Evolutionary conservation across 176 grass and related monocot genomes (phyloP), one percentile per base, ranked within the genome.

Genomic region (Eragrostis nindensis): DNA sequence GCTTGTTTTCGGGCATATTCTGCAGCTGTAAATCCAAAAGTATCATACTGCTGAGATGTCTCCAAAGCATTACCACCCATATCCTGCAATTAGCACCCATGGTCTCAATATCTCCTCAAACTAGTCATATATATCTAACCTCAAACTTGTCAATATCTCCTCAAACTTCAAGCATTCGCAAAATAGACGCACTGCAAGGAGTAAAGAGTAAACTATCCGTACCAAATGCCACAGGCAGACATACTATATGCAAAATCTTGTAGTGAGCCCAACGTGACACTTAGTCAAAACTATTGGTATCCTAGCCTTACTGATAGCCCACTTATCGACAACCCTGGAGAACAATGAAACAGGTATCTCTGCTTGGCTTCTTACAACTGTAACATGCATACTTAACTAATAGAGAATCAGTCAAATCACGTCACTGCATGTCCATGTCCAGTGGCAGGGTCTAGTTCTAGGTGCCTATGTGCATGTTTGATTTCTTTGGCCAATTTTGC

Each of bases 41-140:
- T 98, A 82, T 98, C 92, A 81, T 94, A 98, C 68, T 95, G 88
- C 76, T 89, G 89, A 53, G 95, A 95, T 66, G 95, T 95, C 87
- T 95, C 95, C 80, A 98, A 69, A 60, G 92, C 78, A 48, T 87
- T 89, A 26, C 90, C 95, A 79, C 95, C 90, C 92, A 98, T 93
- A 82, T 76, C 88, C 95, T 98, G 80, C 68, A n/a, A 80, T 81
- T 60, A n/a, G 70, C n/a, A 6, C 5, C 71, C 21, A 9, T 44
- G 12, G n/a, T n/a, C n/a, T n/a, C n/a, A n/a, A n/a, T n/a, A n/a
- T n/a, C n/a, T n/a, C n/a, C n/a, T n/a, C n/a, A n/a, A n/a, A n/a
- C n/a, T n/a, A n/a, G n/a, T n/a, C n/a, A n/a, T n/a, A n/a, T n/a
- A n/a, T n/a, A n/a, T n/a, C n/a, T n/a, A n/a, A n/a, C n/a, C n/a